Conservation (phyloP, 495 filamentous ascomycete species). For the Tuber aestivum region DNA sequence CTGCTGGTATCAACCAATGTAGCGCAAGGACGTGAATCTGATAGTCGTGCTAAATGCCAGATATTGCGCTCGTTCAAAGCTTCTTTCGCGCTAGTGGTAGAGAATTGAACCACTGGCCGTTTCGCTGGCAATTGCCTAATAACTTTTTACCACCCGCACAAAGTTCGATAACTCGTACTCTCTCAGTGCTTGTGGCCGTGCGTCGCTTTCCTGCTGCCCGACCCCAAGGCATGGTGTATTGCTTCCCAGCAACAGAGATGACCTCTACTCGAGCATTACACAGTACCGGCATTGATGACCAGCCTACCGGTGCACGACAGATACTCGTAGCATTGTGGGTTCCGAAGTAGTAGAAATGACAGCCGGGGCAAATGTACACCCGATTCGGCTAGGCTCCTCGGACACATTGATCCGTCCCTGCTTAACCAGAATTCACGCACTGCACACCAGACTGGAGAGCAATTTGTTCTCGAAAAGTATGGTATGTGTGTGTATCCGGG, state of each 20-base stretch:
- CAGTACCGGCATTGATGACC: no score
- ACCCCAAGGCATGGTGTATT: background rate
- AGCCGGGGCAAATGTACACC: background rate
- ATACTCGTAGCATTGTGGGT: background rate
- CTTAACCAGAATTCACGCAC: background rate
- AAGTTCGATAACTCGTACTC: background rate
- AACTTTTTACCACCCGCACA: background rate
- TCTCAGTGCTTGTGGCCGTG: background rate
- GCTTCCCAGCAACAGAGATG: no score
- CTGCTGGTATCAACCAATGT: background rate
- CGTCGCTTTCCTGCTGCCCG: background rate
- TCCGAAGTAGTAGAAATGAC: background rate
- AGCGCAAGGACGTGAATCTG: background rate
- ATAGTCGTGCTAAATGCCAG: background rate
- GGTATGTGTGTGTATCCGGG: background rate
- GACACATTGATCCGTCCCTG: background rate
- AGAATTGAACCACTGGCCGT: no score
- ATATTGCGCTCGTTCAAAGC: background rate
- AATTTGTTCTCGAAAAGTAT: background rate
- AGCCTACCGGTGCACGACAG: background rate
- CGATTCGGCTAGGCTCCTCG: background rate
- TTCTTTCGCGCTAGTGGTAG: background rate
- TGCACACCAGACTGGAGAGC: background rate
- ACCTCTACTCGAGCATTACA: no score
- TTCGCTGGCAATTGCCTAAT: background rate